Evolutionary conservation across 2,329 filamentous ascomycete genomes (phyloP).

Genomic region (Xylaria sp.): DNA sequence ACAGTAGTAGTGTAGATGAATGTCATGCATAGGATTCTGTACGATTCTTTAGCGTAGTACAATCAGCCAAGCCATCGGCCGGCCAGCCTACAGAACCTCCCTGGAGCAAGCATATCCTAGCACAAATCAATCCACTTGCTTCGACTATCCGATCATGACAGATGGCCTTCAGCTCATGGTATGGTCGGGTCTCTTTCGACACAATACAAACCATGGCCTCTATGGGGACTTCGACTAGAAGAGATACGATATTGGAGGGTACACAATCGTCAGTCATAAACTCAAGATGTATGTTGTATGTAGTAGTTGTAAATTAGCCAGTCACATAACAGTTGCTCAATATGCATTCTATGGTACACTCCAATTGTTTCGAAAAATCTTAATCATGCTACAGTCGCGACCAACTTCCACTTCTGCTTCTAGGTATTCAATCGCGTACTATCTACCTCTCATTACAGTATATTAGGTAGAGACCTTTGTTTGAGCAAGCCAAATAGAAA

Average conservation of each 20-base stretch:
- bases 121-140: not conserved
- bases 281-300: too few relatives aligned
- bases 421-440: not conserved
- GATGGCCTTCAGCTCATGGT: not conserved
- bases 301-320: not conserved
- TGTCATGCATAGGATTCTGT: constrained; percentile 7
- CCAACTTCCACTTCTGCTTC: not conserved
- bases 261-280: not conserved
- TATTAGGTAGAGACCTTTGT: constrained; percentile 12
- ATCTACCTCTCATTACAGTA: constrained; percentile 10
- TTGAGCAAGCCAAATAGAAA: constrained; percentile 18
- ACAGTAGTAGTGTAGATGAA: not conserved
- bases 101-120: not conserved
- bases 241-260: not conserved
- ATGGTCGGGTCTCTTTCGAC: not conserved
- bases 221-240: not conserved
- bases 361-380: not conserved
- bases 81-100: not conserved
- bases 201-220: not conserved
- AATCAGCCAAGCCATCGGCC: not conserved
- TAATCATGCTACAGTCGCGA: constrained; percentile 3
- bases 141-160: constrained; percentile 14
- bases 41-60: not conserved
- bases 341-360: not conserved
- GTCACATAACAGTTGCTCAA: not conserved